Evolutionary conservation across 1,284 basidiomycete species (phyloP).

Genomic region (Thecaphora thlaspeos): DNA sequence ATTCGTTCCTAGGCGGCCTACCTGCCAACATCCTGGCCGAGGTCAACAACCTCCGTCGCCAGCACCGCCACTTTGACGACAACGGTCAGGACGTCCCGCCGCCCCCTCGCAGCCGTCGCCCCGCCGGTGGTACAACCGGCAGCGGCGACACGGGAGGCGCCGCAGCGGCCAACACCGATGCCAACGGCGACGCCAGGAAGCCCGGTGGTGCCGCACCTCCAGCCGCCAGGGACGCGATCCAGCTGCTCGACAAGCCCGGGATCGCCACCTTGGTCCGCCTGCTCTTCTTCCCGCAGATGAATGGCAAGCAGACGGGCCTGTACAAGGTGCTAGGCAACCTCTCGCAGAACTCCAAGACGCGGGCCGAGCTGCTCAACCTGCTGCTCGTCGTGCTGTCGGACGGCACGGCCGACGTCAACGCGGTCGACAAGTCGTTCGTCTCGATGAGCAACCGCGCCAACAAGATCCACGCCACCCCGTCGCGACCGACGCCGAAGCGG

Average conservation of each 20-base stretch:
- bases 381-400: conserved; percentile 90
- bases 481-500: conserved; percentile 38
- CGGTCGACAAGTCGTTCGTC: conserved; percentile 89
- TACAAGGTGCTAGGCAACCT: conserved; percentile 90
- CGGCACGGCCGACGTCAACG: conserved; percentile 84
- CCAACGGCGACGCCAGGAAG: no score
- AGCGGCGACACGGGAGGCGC: conserved; percentile 1
- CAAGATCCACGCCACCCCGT: conserved; percentile 41
- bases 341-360: conserved; percentile 89
- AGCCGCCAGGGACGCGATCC: conserved; percentile 73
- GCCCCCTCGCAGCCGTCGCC: no score
- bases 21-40: conserved; percentile 59
- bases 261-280: conserved; percentile 87
- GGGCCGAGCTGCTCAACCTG: conserved; percentile 87
- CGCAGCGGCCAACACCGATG: conserved; percentile 5
- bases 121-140: not conserved
- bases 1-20: conserved; percentile 74
- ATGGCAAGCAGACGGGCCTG: conserved; percentile 74
- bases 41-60: conserved; percentile 9
- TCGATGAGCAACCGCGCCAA: conserved; percentile 66
- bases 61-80: conserved; percentile 24
- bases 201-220: no score
- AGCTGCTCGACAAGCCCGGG: conserved; percentile 86
- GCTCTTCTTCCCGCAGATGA: conserved; percentile 91
- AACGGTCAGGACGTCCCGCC: not conserved